Percentiles rank a stretch among this genome's conserved stretches.
Conservation (phyloP, 768 basidiomycete species). For the Lactarius pseudohatsudake region DNA sequence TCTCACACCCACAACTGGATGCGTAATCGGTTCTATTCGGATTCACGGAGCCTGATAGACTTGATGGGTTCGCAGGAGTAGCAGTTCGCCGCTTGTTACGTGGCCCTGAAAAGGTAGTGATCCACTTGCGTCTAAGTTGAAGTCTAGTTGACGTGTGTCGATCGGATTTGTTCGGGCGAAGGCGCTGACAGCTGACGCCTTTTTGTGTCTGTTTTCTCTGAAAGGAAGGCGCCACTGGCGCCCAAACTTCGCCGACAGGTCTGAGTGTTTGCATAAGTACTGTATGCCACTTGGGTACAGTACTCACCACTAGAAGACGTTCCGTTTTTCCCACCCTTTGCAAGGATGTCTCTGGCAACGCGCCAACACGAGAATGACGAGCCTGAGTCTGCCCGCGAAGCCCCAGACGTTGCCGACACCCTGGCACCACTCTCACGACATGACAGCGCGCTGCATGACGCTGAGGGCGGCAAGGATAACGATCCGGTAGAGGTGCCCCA, state of each 20-base stretch:
- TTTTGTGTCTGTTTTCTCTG: not conserved
- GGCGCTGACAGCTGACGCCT: not conserved
- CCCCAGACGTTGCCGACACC: not conserved
- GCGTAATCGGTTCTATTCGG: not conserved
- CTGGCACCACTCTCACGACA: not conserved
- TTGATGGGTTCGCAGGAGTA: not conserved
- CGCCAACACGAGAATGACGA: not conserved
- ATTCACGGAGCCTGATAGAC: not conserved
- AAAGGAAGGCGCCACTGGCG: not conserved
- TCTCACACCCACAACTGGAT: not conserved
- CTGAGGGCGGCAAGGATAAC: slow-evolving; percentile 2
- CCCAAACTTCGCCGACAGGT: too few relatives aligned
- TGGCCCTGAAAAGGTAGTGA: not conserved
- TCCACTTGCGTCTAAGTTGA: not conserved
- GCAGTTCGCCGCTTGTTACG: not conserved
- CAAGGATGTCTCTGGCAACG: not conserved
- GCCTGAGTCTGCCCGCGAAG: not conserved
- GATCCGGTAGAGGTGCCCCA: slow-evolving; percentile 37
- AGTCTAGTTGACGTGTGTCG: not conserved
- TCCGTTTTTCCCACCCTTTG: not conserved
- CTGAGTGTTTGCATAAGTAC: not conserved
- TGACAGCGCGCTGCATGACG: not conserved
- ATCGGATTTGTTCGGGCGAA: slow-evolving; percentile 1
- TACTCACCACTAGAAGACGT: not conserved
- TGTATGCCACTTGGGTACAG: not conserved